Conservation (phyloP, 257 asterid species). For the Voacanga thouarsii region DNA sequence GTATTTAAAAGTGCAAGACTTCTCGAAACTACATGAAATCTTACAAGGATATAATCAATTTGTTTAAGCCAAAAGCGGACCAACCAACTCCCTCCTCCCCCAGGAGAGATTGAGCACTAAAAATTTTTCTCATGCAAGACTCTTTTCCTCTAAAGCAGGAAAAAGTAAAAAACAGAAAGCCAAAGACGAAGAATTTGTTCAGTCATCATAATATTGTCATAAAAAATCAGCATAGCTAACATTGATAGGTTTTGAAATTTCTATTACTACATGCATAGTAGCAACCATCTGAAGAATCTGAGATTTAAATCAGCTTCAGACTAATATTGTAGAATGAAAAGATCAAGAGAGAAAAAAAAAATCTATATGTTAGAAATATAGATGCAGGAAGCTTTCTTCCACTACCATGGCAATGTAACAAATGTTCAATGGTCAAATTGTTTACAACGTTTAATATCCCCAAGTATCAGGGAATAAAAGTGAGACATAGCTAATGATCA, state of each 20-base stretch:
- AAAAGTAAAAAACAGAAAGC: not conserved
- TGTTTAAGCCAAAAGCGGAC: not conserved
- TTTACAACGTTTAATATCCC: not conserved
- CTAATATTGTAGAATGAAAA: not conserved
- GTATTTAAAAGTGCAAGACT: not conserved
- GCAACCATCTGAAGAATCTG: not conserved
- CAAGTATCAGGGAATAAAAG: not conserved
- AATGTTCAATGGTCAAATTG: not conserved
- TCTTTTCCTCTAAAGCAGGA: not conserved
- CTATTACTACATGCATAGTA: not conserved
- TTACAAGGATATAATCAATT: not conserved
- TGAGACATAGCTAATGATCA: not conserved
- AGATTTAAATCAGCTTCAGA: not conserved
- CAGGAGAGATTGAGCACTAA: not conserved
- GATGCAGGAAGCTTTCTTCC: slow-evolving; percentile 1
- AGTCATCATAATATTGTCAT: not conserved
- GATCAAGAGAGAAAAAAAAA: not conserved
- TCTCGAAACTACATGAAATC: not conserved
- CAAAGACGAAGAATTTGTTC: not conserved
- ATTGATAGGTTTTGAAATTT: not conserved
- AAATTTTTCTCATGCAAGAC: not conserved
- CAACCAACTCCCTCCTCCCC: not conserved
- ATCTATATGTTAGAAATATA: not conserved
- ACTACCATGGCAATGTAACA: not conserved
- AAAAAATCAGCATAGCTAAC: not conserved